Evolutionary conservation across 2,329 filamentous ascomycete species (phyloP).

Genomic region (Dactylellina leptospora): DNA sequence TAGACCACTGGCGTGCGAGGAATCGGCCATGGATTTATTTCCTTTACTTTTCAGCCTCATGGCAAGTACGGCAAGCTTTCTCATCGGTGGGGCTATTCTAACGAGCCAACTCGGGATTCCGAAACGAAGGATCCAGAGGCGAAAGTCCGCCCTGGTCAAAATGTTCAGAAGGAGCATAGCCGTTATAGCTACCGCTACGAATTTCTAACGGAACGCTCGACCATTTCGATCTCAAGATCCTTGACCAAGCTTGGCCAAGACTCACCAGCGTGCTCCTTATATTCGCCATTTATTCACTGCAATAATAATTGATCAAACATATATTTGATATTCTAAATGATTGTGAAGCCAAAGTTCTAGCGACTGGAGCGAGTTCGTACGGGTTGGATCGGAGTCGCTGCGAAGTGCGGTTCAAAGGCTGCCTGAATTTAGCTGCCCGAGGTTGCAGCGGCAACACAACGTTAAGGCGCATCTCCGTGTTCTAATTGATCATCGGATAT

Average conservation of each 20-base stretch:
- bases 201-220: conserved; percentile 2
- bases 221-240: background rate
- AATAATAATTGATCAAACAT: too few species aligned
- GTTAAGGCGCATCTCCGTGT: too few species aligned
- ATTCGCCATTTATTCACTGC: too few species aligned
- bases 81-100: background rate
- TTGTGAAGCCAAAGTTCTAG: too few species aligned
- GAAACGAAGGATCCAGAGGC: conserved; percentile 36
- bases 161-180: background rate
- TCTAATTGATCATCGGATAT: too few species aligned
- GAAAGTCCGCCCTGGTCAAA: background rate
- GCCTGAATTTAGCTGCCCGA: too few species aligned
- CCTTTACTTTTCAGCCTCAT: conserved; percentile 40
- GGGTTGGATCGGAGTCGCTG: too few species aligned
- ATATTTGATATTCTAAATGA: too few species aligned
- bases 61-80: background rate
- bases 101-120: background rate
- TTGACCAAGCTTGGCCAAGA: background rate
- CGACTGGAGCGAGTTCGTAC: too few species aligned
- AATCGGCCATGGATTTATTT: conserved; percentile 16
- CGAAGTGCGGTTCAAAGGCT: too few species aligned
- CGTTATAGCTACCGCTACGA: conserved; percentile 44
- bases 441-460: too few species aligned
- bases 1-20: conserved; percentile 1
- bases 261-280: too few species aligned